Evolutionary conservation across 306 rosid genomes (phyloP).

Genomic region (Cajanus cajan): DNA sequence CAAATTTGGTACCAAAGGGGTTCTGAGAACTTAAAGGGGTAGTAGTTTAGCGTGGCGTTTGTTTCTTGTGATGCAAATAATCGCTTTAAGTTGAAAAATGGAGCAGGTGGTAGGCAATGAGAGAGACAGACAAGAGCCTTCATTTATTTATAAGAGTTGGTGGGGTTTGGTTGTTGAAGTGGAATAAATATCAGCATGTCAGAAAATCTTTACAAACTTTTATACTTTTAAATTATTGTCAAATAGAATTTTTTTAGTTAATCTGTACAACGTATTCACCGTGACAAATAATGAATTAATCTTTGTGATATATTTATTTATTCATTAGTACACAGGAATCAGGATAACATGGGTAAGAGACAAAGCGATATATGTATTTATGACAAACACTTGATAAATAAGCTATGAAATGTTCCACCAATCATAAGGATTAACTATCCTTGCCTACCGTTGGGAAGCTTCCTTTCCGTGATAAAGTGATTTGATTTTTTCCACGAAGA

Average conservation of each 20-base stretch:
- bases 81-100: not conserved
- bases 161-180: conserved; percentile 22
- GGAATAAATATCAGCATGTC: too few relatives aligned
- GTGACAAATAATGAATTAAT: too few relatives aligned
- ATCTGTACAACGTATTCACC: too few relatives aligned
- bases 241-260: too few relatives aligned
- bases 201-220: not conserved
- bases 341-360: too few relatives aligned
- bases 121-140: not conserved
- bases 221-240: not conserved
- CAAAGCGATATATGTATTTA: too few relatives aligned
- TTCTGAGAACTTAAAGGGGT: not conserved
- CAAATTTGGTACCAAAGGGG: conserved; percentile 14
- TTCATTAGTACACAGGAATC: too few relatives aligned
- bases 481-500: not conserved
- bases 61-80: conserved; percentile 26
- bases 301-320: too few relatives aligned
- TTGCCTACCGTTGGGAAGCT: not conserved
- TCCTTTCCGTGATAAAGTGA: not conserved
- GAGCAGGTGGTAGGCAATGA: conserved; percentile 17
- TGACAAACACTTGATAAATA: not conserved
- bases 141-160: conserved; percentile 39
- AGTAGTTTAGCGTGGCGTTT: not conserved
- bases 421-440: not conserved
- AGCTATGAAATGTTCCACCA: not conserved